Evolutionary conservation across 148 eudicot species (phyloP).

Genomic region (Silene conica): DNA sequence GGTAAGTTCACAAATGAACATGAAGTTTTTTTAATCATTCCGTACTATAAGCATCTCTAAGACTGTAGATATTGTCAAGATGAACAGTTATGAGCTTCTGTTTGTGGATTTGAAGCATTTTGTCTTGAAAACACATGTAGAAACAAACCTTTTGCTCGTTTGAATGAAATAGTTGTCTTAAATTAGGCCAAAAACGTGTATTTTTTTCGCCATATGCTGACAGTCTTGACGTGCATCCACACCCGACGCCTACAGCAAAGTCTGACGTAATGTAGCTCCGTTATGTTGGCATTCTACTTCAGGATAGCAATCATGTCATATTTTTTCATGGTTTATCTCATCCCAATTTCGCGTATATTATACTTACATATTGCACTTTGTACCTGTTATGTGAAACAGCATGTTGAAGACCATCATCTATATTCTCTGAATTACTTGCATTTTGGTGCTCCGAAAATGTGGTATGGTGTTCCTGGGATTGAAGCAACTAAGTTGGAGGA

Average conservation of each 20-base stretch:
- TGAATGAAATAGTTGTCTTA: too few species aligned
- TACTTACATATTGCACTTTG: conserved; percentile 7
- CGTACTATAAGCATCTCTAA: too few species aligned
- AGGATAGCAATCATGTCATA: neutral
- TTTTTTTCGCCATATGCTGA: neutral
- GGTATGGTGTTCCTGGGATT: conserved; percentile 94
- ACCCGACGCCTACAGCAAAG: neutral
- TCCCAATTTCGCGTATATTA: conserved; percentile 5
- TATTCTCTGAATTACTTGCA: conserved; percentile 96
- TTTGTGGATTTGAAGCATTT: too few species aligned
- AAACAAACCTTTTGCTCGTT: too few species aligned
- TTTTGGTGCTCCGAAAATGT: conserved; percentile 94
- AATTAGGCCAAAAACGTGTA: neutral
- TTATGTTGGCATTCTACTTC: neutral
- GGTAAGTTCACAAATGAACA: conserved; percentile 46
- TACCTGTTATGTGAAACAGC: conserved; percentile 42
- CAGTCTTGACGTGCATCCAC: neutral
- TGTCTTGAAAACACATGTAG: too few species aligned
- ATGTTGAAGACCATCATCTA: conserved; percentile 96
- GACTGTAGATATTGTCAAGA: too few species aligned
- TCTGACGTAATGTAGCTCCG: too few species aligned
- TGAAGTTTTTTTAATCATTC: too few species aligned
- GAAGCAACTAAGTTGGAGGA: conserved; percentile 78
- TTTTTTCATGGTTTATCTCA: neutral
- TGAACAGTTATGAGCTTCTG: too few species aligned